A percentile compares a stretch with the other conserved stretches of the same genome.
Conservation (phyloP, 805 yeast species). For the Komagataella pseudopastoris region DNA sequence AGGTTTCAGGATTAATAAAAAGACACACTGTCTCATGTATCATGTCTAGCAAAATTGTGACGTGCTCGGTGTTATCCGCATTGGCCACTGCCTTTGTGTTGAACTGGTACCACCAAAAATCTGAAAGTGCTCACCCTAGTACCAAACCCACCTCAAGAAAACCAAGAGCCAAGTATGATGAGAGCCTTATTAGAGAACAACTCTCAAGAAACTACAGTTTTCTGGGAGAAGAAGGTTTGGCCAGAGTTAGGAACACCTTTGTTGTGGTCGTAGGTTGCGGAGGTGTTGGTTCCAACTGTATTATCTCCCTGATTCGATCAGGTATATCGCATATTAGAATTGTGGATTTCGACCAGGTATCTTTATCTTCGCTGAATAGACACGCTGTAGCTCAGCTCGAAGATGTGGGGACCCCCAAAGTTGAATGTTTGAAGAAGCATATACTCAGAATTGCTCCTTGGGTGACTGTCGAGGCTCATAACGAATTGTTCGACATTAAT, state of each 20-base stretch:
- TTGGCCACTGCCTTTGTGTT: background rate
- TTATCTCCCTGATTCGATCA: slow-evolving; percentile 80
- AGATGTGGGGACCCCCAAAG: slow-evolving; percentile 92
- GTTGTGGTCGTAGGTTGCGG: slow-evolving; percentile 88
- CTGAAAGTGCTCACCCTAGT: background rate
- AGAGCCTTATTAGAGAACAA: slow-evolving; percentile 77
- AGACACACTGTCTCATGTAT: background rate
- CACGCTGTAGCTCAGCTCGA: slow-evolving; percentile 86
- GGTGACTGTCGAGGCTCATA: slow-evolving; percentile 68
- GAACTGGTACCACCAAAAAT: background rate
- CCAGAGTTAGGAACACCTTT: slow-evolving; percentile 51
- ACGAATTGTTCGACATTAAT: slow-evolving; percentile 63
- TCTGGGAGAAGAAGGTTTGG: slow-evolving; percentile 75
- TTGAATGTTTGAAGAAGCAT: slow-evolving; percentile 61
- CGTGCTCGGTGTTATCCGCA: background rate
- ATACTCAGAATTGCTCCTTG: slow-evolving; percentile 80
- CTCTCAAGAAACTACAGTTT: slow-evolving; percentile 90
- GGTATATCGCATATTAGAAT: slow-evolving; percentile 73
- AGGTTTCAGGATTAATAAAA: background rate
- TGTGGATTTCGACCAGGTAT: slow-evolving; percentile 93
- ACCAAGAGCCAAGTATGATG: slow-evolving; percentile 25
- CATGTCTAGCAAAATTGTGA: background rate
- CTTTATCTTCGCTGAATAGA: slow-evolving; percentile 81
- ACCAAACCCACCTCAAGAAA: background rate
- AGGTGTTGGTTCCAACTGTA: slow-evolving; percentile 97